Evolutionary conservation across 2,329 filamentous ascomycete species (phyloP).

Genomic region (Fusarium nematophilum): DNA sequence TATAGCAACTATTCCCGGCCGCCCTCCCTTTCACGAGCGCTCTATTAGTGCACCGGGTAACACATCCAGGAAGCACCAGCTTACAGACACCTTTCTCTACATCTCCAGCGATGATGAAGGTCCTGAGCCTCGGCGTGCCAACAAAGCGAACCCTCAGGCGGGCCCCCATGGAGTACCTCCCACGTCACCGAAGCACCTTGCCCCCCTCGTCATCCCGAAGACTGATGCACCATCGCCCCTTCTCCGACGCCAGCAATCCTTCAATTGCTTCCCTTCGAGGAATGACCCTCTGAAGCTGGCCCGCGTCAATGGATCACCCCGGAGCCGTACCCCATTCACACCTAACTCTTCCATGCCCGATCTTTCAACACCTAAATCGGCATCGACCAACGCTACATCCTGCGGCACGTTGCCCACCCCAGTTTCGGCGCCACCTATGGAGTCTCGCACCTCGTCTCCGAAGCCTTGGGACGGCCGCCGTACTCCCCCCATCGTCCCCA

Average conservation of each 20-base stretch:
- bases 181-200: constrained; percentile 63
- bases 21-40: constrained; percentile 72
- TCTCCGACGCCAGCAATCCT: constrained; percentile 52
- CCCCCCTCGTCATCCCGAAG: constrained; percentile 68
- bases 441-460: constrained; percentile 55
- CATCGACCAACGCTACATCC: constrained; percentile 51
- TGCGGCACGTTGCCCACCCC: constrained; percentile 60
- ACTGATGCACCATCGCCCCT: constrained; percentile 30
- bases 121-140: constrained; percentile 34
- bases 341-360: constrained; percentile 52
- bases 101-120: constrained; percentile 40
- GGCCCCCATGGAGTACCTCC: constrained; percentile 33
- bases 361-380: constrained; percentile 57
- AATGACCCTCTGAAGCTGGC: constrained; percentile 57
- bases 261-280: constrained; percentile 59
- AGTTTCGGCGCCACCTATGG: constrained; percentile 59
- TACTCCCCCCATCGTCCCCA: constrained; percentile 40
- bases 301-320: constrained; percentile 60
- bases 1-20: constrained; percentile 74
- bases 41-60: constrained; percentile 71
- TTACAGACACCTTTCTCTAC: constrained; percentile 41
- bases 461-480: constrained; percentile 56
- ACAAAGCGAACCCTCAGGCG: constrained; percentile 35
- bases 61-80: constrained; percentile 57
- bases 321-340: constrained; percentile 54